Conservation (phyloP, 805 yeast species). For the Sugiyamaella qingdaonensis region DNA sequence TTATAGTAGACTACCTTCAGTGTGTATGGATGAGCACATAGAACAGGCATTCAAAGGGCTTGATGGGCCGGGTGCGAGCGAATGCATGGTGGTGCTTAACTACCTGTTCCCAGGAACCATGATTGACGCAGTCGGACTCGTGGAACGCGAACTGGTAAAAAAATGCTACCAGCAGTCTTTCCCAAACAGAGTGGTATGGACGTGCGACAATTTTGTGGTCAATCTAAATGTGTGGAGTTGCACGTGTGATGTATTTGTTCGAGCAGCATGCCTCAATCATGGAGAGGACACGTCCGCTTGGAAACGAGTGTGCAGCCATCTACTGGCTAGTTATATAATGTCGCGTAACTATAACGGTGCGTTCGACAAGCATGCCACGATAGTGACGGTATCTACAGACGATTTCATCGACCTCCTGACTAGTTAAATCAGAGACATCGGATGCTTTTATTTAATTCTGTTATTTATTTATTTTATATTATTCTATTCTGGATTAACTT, state of each 20-base stretch:
- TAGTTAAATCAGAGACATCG: too few relatives aligned
- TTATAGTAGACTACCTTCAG: too few relatives aligned
- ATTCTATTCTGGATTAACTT: too few relatives aligned
- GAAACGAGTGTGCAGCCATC: slow-evolving; percentile 20
- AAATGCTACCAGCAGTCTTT: neutral
- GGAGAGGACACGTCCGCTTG: slow-evolving; percentile 1
- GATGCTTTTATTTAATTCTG: too few relatives aligned
- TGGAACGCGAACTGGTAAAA: slow-evolving; percentile 15
- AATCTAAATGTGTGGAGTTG: slow-evolving; percentile 21
- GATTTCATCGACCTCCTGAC: neutral
- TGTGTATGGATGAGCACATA: neutral
- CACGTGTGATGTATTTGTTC: slow-evolving; percentile 17
- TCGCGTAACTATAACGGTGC: neutral
- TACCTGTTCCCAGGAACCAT: slow-evolving; percentile 21
- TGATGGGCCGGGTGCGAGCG: neutral
- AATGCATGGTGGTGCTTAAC: slow-evolving; percentile 18
- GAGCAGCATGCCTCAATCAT: neutral
- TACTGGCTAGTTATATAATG: slow-evolving; percentile 20
- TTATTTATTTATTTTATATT: too few relatives aligned
- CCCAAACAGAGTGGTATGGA: neutral
- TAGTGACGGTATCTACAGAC: neutral
- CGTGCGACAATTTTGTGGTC: slow-evolving; percentile 8
- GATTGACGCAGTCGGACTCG: slow-evolving; percentile 20
- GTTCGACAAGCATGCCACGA: neutral
- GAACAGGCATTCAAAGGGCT: neutral